These are phyloP conservation scores for Aureobasidium sp. DNA, from an alignment of 2,329 filamentous ascomycete genomes.

Conservation along the genomic window DNA sequence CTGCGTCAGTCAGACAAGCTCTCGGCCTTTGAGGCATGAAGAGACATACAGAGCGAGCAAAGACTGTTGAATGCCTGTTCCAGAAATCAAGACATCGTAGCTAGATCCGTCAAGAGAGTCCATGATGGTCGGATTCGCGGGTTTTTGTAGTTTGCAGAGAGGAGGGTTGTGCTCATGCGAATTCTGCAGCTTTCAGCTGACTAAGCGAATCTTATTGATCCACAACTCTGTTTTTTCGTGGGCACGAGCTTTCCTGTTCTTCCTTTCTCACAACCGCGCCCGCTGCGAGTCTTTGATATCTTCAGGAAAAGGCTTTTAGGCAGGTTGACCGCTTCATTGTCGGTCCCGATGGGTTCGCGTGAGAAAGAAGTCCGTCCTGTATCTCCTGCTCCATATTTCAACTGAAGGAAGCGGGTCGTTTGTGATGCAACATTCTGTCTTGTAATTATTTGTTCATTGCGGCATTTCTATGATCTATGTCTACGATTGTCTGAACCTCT, in stretches of 20 bases:
- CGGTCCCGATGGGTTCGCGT: slow-evolving; percentile 32
- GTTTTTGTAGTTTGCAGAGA: slow-evolving; percentile 12
- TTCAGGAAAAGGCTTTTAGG: slow-evolving; percentile 11
- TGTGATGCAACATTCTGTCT: slow-evolving; percentile 38
- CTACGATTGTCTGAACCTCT: background rate
- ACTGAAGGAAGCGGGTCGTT: slow-evolving; percentile 45
- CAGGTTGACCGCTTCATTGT: slow-evolving; percentile 38
- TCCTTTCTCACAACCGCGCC: slow-evolving; percentile 25
- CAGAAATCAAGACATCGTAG: slow-evolving; percentile 49
- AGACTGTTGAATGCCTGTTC: slow-evolving; percentile 47
- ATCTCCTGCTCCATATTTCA: slow-evolving; percentile 43
- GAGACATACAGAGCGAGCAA: slow-evolving; percentile 47
- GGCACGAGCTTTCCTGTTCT: background rate
- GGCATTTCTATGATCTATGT: slow-evolving; percentile 7
- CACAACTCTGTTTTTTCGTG: background rate
- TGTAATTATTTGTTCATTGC: slow-evolving; percentile 1
- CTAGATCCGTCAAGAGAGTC: slow-evolving; percentile 44
- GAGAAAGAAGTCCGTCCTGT: slow-evolving; percentile 41
- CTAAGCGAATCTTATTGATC: background rate
- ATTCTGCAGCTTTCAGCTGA: slow-evolving; percentile 16
- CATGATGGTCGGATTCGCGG: slow-evolving; percentile 26
- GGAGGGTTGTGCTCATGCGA: background rate
- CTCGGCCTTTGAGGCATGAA: slow-evolving; percentile 18
- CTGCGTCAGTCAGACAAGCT: slow-evolving; percentile 66
- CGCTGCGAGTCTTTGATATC: slow-evolving; percentile 27